Evolutionary conservation across 164 flowering plant species (phyloP).

Genomic region (Hamamelis virginiana): DNA sequence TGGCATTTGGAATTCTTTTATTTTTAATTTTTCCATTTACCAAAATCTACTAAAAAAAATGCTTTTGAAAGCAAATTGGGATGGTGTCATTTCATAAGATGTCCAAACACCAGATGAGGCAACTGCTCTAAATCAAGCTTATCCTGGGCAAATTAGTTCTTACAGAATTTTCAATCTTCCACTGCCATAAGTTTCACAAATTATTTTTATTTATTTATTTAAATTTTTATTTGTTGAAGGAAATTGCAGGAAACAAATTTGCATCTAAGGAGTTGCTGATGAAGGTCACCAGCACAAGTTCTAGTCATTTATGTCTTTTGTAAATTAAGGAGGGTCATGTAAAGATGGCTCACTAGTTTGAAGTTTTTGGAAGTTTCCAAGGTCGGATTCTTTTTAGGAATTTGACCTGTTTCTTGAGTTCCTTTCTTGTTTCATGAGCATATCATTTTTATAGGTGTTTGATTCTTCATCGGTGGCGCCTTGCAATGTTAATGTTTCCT

Average conservation of each 20-base stretch:
- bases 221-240: not conserved
- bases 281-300: too few species aligned
- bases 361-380: not conserved
- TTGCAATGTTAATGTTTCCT: not conserved
- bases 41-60: not conserved
- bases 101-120: not conserved
- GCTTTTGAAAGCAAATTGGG: too few species aligned
- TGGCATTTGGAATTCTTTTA: not conserved
- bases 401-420: too few species aligned
- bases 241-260: not conserved
- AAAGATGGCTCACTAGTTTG: conserved; percentile 1
- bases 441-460: not conserved
- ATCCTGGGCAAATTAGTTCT: not conserved
- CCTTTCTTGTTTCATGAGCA: too few species aligned
- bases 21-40: not conserved
- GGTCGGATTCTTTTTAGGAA: not conserved
- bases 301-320: too few species aligned
- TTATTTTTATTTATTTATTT: not conserved
- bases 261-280: not conserved
- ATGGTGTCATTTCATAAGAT: too few species aligned
- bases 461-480: not conserved
- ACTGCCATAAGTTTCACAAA: not conserved
- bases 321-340: not conserved
- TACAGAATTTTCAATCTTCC: not conserved
- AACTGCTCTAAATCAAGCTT: not conserved